Percentiles rank a stretch among this genome's conserved stretches.
Conservation (phyloP, 768 basidiomycete species). For the Leucogyrophana mollusca region DNA sequence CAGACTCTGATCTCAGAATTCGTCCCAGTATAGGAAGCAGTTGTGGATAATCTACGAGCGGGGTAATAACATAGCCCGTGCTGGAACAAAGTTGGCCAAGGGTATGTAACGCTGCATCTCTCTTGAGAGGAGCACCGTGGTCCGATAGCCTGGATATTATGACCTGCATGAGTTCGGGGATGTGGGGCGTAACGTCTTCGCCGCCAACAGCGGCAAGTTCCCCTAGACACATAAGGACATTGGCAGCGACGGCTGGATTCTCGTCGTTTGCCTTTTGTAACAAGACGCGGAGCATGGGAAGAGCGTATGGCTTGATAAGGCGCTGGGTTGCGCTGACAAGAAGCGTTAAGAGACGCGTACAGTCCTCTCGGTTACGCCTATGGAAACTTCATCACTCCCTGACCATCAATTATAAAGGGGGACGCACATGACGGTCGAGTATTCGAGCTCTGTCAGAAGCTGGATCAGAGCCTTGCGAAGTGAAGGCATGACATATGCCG, state of each 20-base stretch:
- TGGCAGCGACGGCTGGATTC: conserved; percentile 86
- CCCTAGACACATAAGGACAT: conserved; percentile 91
- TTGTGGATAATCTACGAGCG: conserved; percentile 88
- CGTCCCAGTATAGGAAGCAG: conserved; percentile 82
- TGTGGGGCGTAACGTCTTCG: conserved; percentile 82
- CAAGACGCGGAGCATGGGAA: conserved; percentile 91
- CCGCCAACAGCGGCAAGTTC: conserved; percentile 92
- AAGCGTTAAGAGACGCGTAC: conserved; percentile 84
- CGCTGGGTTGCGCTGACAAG: conserved; percentile 90
- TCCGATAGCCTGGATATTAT: conserved; percentile 90
- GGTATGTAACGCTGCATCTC: conserved; percentile 92
- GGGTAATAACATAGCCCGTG: conserved; percentile 91
- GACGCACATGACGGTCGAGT: conserved; percentile 83
- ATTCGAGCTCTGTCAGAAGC: conserved; percentile 93
- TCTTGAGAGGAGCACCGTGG: conserved; percentile 72
- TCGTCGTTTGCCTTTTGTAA: conserved; percentile 84
- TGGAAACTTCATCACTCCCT: conserved; percentile 7
- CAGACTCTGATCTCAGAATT: conserved; percentile 81
- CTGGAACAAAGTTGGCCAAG: conserved; percentile 95
- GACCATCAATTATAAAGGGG: background rate
- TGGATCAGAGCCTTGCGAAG: conserved; percentile 94
- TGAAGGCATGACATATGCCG: conserved; percentile 98
- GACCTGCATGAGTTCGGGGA: conserved; percentile 86
- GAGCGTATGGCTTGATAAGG: conserved; percentile 92
- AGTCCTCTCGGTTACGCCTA: conserved; percentile 88